Conservation (phyloP, 495 filamentous ascomycete species). For the Penicillium ucsense region DNA sequence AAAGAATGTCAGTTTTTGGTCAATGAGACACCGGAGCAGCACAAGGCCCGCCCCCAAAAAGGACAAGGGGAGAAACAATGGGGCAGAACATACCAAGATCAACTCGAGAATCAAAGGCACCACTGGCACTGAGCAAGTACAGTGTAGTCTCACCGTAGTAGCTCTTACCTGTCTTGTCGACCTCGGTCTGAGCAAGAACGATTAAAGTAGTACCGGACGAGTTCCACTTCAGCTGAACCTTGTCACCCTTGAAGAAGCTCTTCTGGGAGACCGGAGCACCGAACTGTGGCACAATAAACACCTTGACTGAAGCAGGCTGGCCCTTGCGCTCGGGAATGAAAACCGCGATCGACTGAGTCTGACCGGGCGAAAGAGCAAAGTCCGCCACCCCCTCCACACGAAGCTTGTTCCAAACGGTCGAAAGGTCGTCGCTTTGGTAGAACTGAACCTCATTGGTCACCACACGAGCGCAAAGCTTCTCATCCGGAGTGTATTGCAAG, state of each 20-base stretch:
- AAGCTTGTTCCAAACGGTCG: slow-evolving; percentile 88
- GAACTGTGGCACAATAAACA: slow-evolving; percentile 87
- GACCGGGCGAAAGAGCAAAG: slow-evolving; percentile 81
- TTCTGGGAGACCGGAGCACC: slow-evolving; percentile 77
- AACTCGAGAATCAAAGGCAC: slow-evolving; percentile 84
- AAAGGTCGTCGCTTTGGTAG: slow-evolving; percentile 76
- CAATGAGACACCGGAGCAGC: no score
- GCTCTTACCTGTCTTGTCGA: slow-evolving; percentile 94
- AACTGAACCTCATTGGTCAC: slow-evolving; percentile 98
- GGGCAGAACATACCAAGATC: slow-evolving; percentile 49
- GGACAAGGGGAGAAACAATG: no score
- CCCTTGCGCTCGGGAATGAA: slow-evolving; percentile 96
- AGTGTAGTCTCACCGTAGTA: slow-evolving; percentile 98
- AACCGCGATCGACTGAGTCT: slow-evolving; percentile 81
- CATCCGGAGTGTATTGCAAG: slow-evolving; percentile 90
- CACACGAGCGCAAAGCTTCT: slow-evolving; percentile 79
- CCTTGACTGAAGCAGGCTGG: slow-evolving; percentile 84
- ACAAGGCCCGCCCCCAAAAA: no score
- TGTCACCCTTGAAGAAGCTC: slow-evolving; percentile 98
- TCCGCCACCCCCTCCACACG: slow-evolving; percentile 83
- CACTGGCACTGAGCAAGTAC: slow-evolving; percentile 87
- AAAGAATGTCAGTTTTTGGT: not conserved
- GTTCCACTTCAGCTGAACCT: slow-evolving; percentile 98
- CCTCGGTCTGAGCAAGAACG: slow-evolving; percentile 94
- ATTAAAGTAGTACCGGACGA: slow-evolving; percentile 78